Evolutionary conservation across 257 asterid species (phyloP).

Genomic region (Nicotiana sylvestris): DNA sequence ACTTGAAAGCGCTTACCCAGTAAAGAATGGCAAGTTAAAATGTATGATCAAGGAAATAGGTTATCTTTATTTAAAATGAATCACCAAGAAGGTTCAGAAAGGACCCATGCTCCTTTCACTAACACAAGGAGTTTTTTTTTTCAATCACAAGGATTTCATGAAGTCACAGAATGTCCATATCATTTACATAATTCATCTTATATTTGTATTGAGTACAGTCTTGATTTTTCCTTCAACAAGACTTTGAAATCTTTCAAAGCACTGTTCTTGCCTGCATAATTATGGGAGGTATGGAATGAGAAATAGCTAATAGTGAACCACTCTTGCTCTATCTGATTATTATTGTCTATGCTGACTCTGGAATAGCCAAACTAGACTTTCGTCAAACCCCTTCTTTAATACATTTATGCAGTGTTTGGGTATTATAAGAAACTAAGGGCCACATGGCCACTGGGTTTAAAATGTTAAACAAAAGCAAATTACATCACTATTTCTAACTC

Average conservation of each 20-base stretch:
- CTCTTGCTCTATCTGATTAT: not conserved
- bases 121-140: not conserved
- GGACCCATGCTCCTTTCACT: not conserved
- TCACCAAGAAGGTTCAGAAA: not conserved
- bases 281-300: not conserved
- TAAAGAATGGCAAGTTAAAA: not conserved
- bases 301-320: not conserved
- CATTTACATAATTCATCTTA: not conserved
- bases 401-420: not conserved
- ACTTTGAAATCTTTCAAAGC: not conserved
- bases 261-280: not conserved
- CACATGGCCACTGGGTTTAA: not conserved
- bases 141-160: not conserved
- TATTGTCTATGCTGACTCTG: not conserved
- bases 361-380: not conserved
- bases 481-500: not conserved
- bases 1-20: constrained; percentile 2
- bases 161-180: not conserved
- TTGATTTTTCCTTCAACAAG: not conserved
- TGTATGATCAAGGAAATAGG: not conserved
- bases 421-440: not conserved
- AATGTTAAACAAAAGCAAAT: not conserved
- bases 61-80: not conserved
- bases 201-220: not conserved
- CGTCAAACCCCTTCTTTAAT: not conserved